Evolutionary conservation across 140 eudicot genomes (phyloP), one percentile per base, ranked within the genome.

Genomic region (Senecio squalidus): DNA sequence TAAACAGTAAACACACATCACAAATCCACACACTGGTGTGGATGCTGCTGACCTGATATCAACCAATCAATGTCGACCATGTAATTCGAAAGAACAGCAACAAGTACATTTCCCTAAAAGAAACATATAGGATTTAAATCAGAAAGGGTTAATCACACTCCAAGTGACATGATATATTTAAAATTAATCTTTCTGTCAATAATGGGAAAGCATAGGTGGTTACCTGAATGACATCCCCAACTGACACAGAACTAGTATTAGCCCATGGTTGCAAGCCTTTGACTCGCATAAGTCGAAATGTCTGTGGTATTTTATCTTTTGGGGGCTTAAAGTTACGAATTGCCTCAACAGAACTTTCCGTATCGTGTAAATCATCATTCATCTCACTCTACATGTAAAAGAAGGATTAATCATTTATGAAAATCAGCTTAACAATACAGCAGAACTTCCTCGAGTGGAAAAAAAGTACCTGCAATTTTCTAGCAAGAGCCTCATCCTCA

Each of bases 21-120:
- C 21, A 20, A 2, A 26, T 14, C 2, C 40, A 30, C 49, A 31
- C 48, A 62, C 55, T 36, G 15, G 50, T 13, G 49, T 45, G 49
- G 22, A 66, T 16, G 64, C 52, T 66, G 47, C 82, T 74, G 66
- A 88, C 98, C 96, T 62, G 96, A 81, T 51, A 80, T 65, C 54
- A 92, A 73, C 98, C 98, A 87, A 70, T 92, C 96, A 34, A 87
- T 59, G 70, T 92, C 98, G 24, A 92, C 95, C 98, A 92, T 87
- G 79, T 92, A 87, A 78, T 92, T 92, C 14, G 98, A 92, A 57
- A 92, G 95, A 66, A 92, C 73, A 28, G 98, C 95, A 52, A 92
- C 53, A 24, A 76, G 80, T 64, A 87, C 84, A 75, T 92, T 77
- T 52, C 98, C 98, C 96, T 92, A 62, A 75, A 62, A 75, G 58